phyloP scores from a whole-genome alignment of 2,329 filamentous ascomycete genomes.

The Colletotrichum orchidophilum region DNA sequence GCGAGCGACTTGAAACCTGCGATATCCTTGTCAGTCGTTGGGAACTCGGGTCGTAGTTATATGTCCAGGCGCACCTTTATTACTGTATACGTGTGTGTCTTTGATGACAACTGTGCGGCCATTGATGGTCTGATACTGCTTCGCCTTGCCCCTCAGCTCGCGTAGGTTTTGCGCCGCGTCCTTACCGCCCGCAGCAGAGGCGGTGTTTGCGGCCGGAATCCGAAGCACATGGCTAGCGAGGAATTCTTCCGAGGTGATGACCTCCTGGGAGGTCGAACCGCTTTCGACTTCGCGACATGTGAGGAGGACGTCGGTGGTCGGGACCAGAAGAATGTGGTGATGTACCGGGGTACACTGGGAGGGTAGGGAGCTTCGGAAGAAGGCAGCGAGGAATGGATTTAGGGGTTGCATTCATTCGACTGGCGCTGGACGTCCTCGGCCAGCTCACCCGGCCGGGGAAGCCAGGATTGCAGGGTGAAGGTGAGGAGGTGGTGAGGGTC shows the following conservation, averaged over 20 bases:
- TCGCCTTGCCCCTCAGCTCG: constrained; percentile 91
- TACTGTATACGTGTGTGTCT: constrained; percentile 91
- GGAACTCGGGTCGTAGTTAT: not conserved
- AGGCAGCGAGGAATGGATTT: constrained; percentile 98
- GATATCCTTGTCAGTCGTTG: constrained; percentile 10
- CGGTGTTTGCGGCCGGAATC: constrained; percentile 64
- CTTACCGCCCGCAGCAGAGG: constrained; percentile 62
- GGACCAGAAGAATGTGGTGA: constrained; percentile 93
- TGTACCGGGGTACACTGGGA: constrained; percentile 91
- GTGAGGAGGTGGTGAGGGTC: constrained; percentile 1
- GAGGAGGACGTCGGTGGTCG: constrained; percentile 90
- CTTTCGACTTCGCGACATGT: constrained; percentile 89
- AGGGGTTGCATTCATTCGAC: constrained; percentile 82
- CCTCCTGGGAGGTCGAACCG: constrained; percentile 78
- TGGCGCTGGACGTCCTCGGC: constrained; percentile 31
- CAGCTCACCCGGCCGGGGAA: constrained; percentile 33
- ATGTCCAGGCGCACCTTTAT: constrained; percentile 75
- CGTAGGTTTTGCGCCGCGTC: constrained; percentile 73
- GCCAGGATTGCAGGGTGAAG: constrained; percentile 32
- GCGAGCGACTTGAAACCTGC: constrained; percentile 90
- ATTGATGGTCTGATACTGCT: constrained; percentile 92
- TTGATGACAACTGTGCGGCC: constrained; percentile 94
- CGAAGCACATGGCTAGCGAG: constrained; percentile 96
- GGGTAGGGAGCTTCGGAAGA: constrained; percentile 95
- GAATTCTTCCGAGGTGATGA: constrained; percentile 92